Evolutionary conservation across 176 grass and related monocot species (phyloP).

Genomic region (Avena atlantica): DNA sequence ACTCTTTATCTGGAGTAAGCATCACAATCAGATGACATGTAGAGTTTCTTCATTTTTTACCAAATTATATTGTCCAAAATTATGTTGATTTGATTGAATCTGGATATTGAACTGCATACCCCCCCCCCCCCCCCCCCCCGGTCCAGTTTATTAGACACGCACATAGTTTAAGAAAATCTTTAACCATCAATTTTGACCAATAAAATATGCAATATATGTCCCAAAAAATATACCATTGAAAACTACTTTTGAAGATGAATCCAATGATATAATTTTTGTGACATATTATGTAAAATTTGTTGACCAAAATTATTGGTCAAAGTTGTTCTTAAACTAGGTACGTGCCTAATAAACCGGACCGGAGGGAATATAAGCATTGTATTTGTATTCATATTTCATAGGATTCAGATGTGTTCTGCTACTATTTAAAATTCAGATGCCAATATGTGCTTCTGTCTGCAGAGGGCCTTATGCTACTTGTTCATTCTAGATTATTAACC

Average conservation of each 20-base stretch:
- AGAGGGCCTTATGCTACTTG: neutral
- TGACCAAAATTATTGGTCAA: too few species aligned
- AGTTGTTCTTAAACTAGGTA: too few species aligned
- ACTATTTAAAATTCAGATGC: neutral
- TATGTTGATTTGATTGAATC: conserved; percentile 10
- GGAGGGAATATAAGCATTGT: neutral
- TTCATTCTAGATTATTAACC: neutral
- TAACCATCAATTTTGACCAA: too few species aligned
- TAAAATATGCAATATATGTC: too few species aligned
- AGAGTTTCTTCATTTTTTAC: neutral
- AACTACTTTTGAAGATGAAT: too few species aligned
- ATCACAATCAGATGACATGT: neutral
- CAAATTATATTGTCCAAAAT: neutral
- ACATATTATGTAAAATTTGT: too few species aligned
- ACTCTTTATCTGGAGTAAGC: neutral
- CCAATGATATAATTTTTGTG: too few species aligned
- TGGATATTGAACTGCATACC: neutral
- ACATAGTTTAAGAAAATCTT: too few species aligned
- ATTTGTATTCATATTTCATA: neutral
- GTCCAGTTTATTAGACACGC: too few species aligned
- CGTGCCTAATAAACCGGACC: too few species aligned
- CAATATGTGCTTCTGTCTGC: neutral
- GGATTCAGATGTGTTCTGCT: neutral
- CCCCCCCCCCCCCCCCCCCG: too few species aligned
- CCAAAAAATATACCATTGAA: too few species aligned